Evolutionary conservation across 495 filamentous ascomycete species (phyloP).

Genomic region (Podospora conica): DNA sequence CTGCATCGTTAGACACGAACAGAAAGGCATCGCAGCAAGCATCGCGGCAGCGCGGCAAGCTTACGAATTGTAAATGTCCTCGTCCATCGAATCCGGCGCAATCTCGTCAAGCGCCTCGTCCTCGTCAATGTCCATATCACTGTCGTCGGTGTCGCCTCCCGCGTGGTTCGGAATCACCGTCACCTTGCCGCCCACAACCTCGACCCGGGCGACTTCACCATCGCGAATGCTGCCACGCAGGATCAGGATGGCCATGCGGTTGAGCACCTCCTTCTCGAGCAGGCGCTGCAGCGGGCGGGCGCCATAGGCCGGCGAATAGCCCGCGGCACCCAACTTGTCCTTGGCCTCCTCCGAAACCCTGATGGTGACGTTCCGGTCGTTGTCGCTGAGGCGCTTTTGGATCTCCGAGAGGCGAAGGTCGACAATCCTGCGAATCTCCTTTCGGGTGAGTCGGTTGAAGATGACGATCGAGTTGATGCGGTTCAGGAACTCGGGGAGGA

Average conservation of each 20-base stretch:
- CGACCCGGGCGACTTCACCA: conserved; percentile 73
- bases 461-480: conserved; percentile 92
- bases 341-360: conserved; percentile 72
- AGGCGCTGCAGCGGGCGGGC: conserved; percentile 80
- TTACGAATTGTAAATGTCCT: conserved; percentile 58
- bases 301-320: conserved; percentile 92
- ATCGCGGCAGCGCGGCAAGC: conserved; percentile 2
- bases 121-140: conserved; percentile 57
- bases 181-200: conserved; percentile 65
- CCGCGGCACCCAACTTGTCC: conserved; percentile 80
- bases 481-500: conserved; percentile 97
- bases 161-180: conserved; percentile 75
- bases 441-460: conserved; percentile 89
- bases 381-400: conserved; percentile 75
- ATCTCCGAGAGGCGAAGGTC: conserved; percentile 85
- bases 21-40: not conserved
- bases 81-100: conserved; percentile 66
- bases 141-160: conserved; percentile 55
- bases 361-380: conserved; percentile 76
- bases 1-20: conserved; percentile 2
- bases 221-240: conserved; percentile 78
- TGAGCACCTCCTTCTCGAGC: conserved; percentile 94
- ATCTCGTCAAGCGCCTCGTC: conserved; percentile 65
- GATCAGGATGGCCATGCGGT: conserved; percentile 83
- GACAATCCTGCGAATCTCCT: conserved; percentile 91